These are phyloP conservation scores for Naegleria lovaniensis DNA, from an alignment of 208 protist species.

Conservation along the genomic window DNA sequence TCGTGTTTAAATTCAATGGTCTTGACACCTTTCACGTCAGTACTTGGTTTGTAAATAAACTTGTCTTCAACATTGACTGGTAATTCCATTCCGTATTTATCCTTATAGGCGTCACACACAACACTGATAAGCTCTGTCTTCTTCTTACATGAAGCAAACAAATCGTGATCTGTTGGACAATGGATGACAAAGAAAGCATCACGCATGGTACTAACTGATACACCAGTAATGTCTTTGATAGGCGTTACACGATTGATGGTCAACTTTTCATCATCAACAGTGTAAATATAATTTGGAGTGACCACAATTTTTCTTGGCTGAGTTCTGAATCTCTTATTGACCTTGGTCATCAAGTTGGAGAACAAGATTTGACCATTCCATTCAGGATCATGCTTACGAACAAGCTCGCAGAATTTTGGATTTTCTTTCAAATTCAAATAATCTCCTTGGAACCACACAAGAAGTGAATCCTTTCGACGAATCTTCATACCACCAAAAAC, in stretches of 20 bases:
- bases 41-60: neutral
- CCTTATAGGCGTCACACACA: neutral
- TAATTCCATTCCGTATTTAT: neutral
- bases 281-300: neutral
- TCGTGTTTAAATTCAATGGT: slow-evolving; percentile 25
- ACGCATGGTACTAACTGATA: neutral
- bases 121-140: neutral
- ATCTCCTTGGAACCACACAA: neutral
- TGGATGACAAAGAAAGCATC: slow-evolving; percentile 11
- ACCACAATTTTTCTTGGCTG: slow-evolving; percentile 6
- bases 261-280: neutral
- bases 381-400: neutral
- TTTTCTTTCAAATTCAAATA: neutral
- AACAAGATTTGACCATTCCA: neutral
- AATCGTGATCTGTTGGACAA: neutral
- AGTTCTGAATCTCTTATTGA: slow-evolving; percentile 3
- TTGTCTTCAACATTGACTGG: neutral
- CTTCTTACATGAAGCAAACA: neutral
- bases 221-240: neutral
- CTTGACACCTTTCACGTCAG: neutral
- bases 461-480: neutral
- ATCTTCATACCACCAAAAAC: slow-evolving; percentile 1
- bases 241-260: neutral
- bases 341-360: neutral
- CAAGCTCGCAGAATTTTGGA: neutral